phyloP scores from a whole-genome alignment of 2,329 filamentous ascomycete genomes.

The Emydomyces testavorans region DNA sequence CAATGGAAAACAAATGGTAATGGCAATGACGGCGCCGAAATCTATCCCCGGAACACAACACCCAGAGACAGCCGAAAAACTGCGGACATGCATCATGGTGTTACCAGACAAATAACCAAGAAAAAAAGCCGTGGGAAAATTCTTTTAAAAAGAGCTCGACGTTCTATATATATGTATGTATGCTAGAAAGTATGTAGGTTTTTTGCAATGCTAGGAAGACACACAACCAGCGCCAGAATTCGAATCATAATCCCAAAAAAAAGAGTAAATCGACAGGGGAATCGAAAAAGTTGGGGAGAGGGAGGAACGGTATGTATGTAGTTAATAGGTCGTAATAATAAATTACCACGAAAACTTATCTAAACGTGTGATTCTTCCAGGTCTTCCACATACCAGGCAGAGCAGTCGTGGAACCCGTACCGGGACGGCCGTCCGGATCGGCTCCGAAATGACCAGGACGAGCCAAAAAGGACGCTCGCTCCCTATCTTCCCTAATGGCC shows the following conservation, averaged over 20 bases:
- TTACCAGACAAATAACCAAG: not conserved
- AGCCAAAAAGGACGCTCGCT: slow-evolving; percentile 28
- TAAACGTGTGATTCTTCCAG: slow-evolving; percentile 19
- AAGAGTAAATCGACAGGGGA: slow-evolving; percentile 2
- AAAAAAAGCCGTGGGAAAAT: not conserved
- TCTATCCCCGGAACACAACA: not conserved
- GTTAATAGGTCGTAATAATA: too few relatives aligned
- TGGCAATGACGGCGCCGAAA: not conserved
- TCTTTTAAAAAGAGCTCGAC: not conserved
- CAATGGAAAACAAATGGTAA: too few relatives aligned
- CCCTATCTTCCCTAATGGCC: slow-evolving; percentile 33
- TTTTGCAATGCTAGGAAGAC: not conserved
- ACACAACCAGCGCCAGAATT: not conserved
- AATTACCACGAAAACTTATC: slow-evolving; percentile 14
- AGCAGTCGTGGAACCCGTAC: slow-evolving; percentile 10
- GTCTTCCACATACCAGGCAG: slow-evolving; percentile 15
- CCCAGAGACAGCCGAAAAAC: not conserved
- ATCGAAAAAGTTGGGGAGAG: too few relatives aligned
- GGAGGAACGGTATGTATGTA: too few relatives aligned
- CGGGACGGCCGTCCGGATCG: slow-evolving; percentile 9
- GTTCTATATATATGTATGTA: not conserved
- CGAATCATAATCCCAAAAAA: not conserved
- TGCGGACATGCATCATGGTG: slow-evolving; percentile 3
- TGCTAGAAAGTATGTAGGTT: not conserved
- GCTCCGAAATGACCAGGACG: slow-evolving; percentile 10